phyloP scores from a whole-genome alignment of 768 basidiomycete species.

The Pleurotus platypus region DNA sequence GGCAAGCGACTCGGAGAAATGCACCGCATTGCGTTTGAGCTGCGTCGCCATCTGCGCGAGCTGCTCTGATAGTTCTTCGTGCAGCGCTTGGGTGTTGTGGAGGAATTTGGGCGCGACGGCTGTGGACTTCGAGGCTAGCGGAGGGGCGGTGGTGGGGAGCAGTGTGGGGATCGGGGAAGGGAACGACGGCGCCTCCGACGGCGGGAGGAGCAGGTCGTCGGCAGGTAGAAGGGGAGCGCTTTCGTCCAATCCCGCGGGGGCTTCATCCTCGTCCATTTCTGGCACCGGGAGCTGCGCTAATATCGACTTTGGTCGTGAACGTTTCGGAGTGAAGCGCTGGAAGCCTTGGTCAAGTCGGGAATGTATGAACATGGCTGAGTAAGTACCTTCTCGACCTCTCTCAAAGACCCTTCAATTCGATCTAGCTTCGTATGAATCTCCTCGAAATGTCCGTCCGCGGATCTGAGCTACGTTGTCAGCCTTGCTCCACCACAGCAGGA shows the following conservation, averaged over 20 bases:
- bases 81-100: conserved; percentile 58
- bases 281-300: conserved; percentile 28
- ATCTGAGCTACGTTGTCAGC: no score
- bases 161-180: conserved; percentile 24
- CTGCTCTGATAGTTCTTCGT: conserved; percentile 71
- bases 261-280: conserved; percentile 9
- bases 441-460: conserved; percentile 38
- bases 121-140: conserved; percentile 23
- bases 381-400: conserved; percentile 50
- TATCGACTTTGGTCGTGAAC: conserved; percentile 39
- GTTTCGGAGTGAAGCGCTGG: conserved; percentile 40
- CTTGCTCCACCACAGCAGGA: no score
- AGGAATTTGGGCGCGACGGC: conserved; percentile 34
- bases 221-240: conserved; percentile 16
- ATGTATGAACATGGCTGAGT: neutral
- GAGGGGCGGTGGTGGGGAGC: conserved; percentile 28
- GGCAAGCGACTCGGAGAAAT: conserved; percentile 70
- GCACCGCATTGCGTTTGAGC: conserved; percentile 77
- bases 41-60: conserved; percentile 85
- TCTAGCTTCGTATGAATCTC: conserved; percentile 50
- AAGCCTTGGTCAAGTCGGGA: neutral
- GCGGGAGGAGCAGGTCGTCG: conserved; percentile 39
- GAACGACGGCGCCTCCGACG: conserved; percentile 20
- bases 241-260: conserved; percentile 9
- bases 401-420: conserved; percentile 48